Conservation (phyloP, 768 basidiomycete genomes). For the Phanerodontia chrysosporium region DNA sequence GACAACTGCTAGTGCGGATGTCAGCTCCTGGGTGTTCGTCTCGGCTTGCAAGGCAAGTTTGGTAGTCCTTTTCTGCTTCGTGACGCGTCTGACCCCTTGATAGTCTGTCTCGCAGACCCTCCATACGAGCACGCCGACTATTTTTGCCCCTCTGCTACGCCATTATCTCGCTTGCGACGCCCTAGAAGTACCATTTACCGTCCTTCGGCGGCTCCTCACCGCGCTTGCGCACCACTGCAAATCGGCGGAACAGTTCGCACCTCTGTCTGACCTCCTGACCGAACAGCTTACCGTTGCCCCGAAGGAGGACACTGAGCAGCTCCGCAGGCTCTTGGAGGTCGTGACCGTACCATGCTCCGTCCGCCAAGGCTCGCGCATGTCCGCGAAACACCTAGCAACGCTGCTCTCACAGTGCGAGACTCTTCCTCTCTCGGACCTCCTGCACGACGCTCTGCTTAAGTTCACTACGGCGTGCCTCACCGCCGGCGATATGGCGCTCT, state of each 20-base stretch:
- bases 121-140: slow-evolving; percentile 67
- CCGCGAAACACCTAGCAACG: slow-evolving; percentile 35
- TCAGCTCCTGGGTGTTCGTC: slow-evolving; percentile 69
- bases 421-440: slow-evolving; percentile 24
- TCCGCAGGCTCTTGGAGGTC: slow-evolving; percentile 53
- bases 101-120: slow-evolving; percentile 82
- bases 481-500: slow-evolving; percentile 40
- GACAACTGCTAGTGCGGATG: slow-evolving; percentile 43
- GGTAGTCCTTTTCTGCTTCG: background rate
- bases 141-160: slow-evolving; percentile 55
- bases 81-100: background rate
- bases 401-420: slow-evolving; percentile 28
- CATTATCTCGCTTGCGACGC: slow-evolving; percentile 43
- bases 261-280: slow-evolving; percentile 51
- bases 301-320: slow-evolving; percentile 29
- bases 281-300: slow-evolving; percentile 28
- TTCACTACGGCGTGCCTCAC: slow-evolving; percentile 33
- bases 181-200: slow-evolving; percentile 42
- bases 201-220: slow-evolving; percentile 71
- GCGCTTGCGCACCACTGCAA: slow-evolving; percentile 83
- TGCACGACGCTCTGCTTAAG: slow-evolving; percentile 29
- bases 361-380: slow-evolving; percentile 66
- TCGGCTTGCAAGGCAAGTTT: slow-evolving; percentile 71
- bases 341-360: slow-evolving; percentile 55
- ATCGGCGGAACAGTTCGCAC: slow-evolving; percentile 56